phyloP scores from a whole-genome alignment of 2,329 filamentous ascomycete species.

The Aschersonia sp. region DNA sequence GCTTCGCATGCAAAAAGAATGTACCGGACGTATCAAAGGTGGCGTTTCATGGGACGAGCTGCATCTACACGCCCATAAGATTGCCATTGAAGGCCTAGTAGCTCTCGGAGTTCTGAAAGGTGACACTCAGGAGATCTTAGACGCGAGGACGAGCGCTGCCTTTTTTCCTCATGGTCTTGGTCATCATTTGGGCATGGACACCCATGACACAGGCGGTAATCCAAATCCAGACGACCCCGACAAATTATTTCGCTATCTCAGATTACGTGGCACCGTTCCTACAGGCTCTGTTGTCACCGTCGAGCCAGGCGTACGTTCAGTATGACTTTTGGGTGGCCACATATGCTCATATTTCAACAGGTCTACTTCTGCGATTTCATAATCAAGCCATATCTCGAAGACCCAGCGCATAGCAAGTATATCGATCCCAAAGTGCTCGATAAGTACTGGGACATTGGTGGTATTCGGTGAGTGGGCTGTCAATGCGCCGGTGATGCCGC shows the following conservation, averaged over 20 bases:
- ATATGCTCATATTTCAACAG: conserved; percentile 17
- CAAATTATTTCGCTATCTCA: conserved; percentile 72
- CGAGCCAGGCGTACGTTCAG: conserved; percentile 62
- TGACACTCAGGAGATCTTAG: conserved; percentile 57
- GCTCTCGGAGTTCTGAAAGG: conserved; percentile 59
- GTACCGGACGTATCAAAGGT: conserved; percentile 56
- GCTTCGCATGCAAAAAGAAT: conserved; percentile 71
- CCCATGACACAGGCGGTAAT: conserved; percentile 73
- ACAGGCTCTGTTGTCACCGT: conserved; percentile 80
- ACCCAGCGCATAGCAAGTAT: conserved; percentile 57
- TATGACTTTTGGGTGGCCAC: conserved; percentile 1
- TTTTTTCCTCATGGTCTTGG: conserved; percentile 89
- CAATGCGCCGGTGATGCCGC: background rate
- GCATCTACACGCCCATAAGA: conserved; percentile 63
- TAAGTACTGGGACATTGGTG: conserved; percentile 70
- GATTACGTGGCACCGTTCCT: conserved; percentile 62
- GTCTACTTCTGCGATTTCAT: conserved; percentile 89
- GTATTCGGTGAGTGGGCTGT: conserved; percentile 41
- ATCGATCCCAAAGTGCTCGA: conserved; percentile 63
- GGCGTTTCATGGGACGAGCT: conserved; percentile 71
- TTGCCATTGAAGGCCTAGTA: conserved; percentile 69
- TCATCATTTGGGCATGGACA: conserved; percentile 86
- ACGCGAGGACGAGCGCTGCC: conserved; percentile 65
- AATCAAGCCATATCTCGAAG: conserved; percentile 63
- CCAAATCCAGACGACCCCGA: conserved; percentile 68